Evolutionary conservation across 768 basidiomycete genomes (phyloP).

Genomic region (Tylopilus sp.): DNA sequence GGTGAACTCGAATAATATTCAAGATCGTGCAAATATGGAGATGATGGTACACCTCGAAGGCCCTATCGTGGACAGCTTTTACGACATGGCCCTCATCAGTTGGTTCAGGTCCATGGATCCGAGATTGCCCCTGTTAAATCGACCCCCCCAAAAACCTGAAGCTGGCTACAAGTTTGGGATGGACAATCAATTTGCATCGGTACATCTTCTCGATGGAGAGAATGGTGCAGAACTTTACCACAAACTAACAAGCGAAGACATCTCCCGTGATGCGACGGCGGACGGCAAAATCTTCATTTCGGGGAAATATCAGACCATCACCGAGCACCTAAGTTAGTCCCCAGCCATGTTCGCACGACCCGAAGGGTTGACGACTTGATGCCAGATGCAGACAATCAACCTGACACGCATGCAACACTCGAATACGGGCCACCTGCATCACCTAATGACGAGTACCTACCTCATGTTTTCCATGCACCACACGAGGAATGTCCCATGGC

Average conservation of each 20-base stretch:
- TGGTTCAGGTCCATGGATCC: constrained; percentile 52
- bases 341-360: neutral
- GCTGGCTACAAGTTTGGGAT: constrained; percentile 38
- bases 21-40: constrained; percentile 50
- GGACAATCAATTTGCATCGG: constrained; percentile 30
- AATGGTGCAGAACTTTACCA: constrained; percentile 25
- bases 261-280: constrained; percentile 5
- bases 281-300: constrained; percentile 24
- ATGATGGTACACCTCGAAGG: constrained; percentile 74
- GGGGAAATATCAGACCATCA: constrained; percentile 35
- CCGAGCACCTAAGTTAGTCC: constrained; percentile 38
- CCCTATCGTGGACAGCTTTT: constrained; percentile 63
- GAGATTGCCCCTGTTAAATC: constrained; percentile 39
- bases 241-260: constrained; percentile 14
- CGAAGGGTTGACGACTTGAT: constrained; percentile 10
- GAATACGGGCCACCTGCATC: constrained; percentile 25
- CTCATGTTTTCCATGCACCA: constrained; percentile 57
- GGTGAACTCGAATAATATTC: constrained; percentile 67
- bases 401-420: constrained; percentile 30
- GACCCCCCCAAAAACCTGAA: constrained; percentile 29
- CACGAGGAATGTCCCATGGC: constrained; percentile 62
- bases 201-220: constrained; percentile 25
- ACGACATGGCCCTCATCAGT: constrained; percentile 64
- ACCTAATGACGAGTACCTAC: constrained; percentile 49
- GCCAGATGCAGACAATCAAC: constrained; percentile 35